These are phyloP conservation scores for Phytophthora fragariaefolia DNA, from an alignment of 352 stramenopile species.

Conservation along the genomic window DNA sequence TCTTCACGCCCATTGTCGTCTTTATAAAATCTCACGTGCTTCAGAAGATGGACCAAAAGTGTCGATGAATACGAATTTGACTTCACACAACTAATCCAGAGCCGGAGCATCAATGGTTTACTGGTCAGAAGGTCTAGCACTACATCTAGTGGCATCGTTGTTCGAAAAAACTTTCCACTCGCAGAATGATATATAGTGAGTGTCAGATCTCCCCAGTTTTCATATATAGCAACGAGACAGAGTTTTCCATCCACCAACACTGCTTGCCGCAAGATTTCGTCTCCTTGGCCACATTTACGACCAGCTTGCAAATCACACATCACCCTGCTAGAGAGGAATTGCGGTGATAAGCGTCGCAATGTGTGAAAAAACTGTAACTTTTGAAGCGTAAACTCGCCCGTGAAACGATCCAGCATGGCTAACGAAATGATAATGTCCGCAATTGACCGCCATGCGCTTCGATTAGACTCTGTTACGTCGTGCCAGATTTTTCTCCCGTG, in stretches of 20 bases:
- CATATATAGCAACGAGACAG: slow-evolving; percentile 64
- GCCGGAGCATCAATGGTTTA: slow-evolving; percentile 56
- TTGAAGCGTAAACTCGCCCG: slow-evolving; percentile 64
- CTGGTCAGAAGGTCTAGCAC: slow-evolving; percentile 42
- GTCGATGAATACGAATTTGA: slow-evolving; percentile 65
- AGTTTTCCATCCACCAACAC: slow-evolving; percentile 50
- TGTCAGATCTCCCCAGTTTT: slow-evolving; percentile 83
- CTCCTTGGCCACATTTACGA: slow-evolving; percentile 70
- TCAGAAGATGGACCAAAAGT: slow-evolving; percentile 55
- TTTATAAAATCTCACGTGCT: slow-evolving; percentile 40
- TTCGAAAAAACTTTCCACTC: slow-evolving; percentile 37
- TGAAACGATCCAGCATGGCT: slow-evolving; percentile 79
- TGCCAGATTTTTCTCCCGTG: slow-evolving; percentile 24
- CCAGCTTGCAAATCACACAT: slow-evolving; percentile 63
- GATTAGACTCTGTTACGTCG: slow-evolving; percentile 18
- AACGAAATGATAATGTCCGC: slow-evolving; percentile 59
- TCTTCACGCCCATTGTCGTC: slow-evolving; percentile 16
- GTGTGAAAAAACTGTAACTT: slow-evolving; percentile 79
- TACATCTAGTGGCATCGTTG: slow-evolving; percentile 42
- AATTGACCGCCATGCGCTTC: slow-evolving; percentile 29
- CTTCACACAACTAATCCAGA: slow-evolving; percentile 77
- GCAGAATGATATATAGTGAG: slow-evolving; percentile 62
- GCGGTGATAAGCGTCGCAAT: slow-evolving; percentile 53
- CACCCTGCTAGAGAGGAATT: slow-evolving; percentile 64
- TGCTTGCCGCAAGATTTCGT: slow-evolving; percentile 74